Evolutionary conservation across 1,284 basidiomycete genomes (phyloP).

Genomic region (Marasmius sp.): DNA sequence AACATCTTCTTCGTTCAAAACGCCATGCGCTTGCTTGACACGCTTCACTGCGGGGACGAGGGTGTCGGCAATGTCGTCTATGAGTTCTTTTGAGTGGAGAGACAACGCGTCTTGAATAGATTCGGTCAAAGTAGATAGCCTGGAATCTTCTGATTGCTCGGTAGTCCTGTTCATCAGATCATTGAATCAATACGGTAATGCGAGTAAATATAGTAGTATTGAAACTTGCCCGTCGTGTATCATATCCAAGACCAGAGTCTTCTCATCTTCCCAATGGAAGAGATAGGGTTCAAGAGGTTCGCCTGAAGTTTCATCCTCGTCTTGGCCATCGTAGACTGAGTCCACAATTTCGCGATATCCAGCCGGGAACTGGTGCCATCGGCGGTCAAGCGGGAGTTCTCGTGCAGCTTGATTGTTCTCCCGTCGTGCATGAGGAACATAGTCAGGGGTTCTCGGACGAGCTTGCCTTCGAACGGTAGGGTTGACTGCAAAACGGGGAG

Average conservation of each 20-base stretch:
- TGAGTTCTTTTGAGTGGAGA: conserved; percentile 38
- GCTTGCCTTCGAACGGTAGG: background rate
- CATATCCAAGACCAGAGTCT: conserved; percentile 18
- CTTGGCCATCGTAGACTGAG: conserved; percentile 2
- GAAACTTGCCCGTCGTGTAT: conserved; percentile 10
- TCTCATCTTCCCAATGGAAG: conserved; percentile 20
- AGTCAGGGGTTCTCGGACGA: background rate
- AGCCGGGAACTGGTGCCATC: conserved; percentile 2
- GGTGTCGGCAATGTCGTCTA: conserved; percentile 49
- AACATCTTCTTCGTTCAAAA: conserved; percentile 46
- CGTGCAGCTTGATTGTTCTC: background rate
- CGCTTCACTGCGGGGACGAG: conserved; percentile 52
- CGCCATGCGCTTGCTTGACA: conserved; percentile 43
- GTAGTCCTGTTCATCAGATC: conserved; percentile 4
- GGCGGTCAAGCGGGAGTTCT: conserved; percentile 1
- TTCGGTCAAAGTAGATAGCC: conserved; percentile 42
- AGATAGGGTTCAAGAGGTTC: conserved; percentile 1
- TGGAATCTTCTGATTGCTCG: conserved; percentile 27
- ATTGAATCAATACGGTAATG: background rate
- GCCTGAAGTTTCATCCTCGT: background rate
- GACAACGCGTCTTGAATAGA: conserved; percentile 49
- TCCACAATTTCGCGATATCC: conserved; percentile 2
- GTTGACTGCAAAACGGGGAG: background rate
- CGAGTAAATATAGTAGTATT: background rate
- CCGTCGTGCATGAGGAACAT: background rate